Percentiles rank a stretch among this genome's conserved stretches.
Evolutionary conservation across 192 early-diverging fungal genomes (phyloP).

Genomic region (Linnemannia schmuckeri): DNA sequence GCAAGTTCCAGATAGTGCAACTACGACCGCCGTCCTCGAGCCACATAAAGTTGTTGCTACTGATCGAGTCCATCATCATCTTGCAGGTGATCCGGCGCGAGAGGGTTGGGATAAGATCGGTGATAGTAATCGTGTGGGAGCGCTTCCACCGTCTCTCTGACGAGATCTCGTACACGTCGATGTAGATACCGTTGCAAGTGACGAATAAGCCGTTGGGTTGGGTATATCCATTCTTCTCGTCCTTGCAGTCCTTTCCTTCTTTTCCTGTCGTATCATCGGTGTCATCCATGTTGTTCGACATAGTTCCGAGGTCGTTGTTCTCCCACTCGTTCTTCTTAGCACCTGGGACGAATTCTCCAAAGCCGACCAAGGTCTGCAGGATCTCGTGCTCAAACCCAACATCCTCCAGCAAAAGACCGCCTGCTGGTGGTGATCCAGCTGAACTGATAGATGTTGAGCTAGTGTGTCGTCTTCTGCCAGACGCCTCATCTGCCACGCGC

Average conservation of each 20-base stretch:
- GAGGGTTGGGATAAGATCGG: constrained; percentile 43
- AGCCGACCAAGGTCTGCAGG: constrained; percentile 36
- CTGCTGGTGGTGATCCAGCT: background rate
- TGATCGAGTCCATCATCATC: constrained; percentile 54
- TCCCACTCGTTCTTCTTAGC: constrained; percentile 33
- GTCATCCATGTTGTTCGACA: background rate
- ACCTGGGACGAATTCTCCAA: constrained; percentile 35
- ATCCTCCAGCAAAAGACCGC: constrained; percentile 6
- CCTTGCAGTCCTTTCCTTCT: constrained; percentile 11
- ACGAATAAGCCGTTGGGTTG: constrained; percentile 25
- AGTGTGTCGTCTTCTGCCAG: background rate
- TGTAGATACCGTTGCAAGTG: constrained; percentile 40
- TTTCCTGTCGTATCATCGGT: background rate
- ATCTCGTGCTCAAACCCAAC: constrained; percentile 1
- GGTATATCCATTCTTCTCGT: background rate
- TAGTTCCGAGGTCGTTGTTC: constrained; percentile 36
- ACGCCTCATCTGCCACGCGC: background rate
- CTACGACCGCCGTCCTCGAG: constrained; percentile 48
- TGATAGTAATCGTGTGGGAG: constrained; percentile 33
- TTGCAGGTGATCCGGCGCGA: constrained; percentile 54
- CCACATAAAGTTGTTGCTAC: constrained; percentile 54
- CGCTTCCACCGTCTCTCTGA: constrained; percentile 39
- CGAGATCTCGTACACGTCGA: constrained; percentile 42
- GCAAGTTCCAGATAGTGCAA: constrained; percentile 48
- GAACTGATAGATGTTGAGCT: background rate